Percentiles rank a stretch among this genome's conserved stretches.
Conservation (phyloP, 2,329 filamentous ascomycete genomes). For the Exophiala oligosperma region DNA sequence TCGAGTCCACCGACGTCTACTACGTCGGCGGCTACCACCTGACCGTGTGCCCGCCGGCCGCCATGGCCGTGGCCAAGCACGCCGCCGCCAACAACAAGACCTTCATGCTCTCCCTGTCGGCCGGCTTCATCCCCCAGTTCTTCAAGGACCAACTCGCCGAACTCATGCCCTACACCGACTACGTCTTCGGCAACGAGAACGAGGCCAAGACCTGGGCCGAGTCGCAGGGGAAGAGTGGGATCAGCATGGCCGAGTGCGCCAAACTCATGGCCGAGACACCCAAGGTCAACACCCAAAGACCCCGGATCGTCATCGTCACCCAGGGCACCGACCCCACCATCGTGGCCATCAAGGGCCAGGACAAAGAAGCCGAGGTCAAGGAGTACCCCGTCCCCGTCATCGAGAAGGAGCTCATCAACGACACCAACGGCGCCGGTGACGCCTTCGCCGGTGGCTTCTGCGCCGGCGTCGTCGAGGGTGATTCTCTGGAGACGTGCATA, state of each 20-base stretch:
- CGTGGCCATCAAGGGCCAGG: conserved; percentile 70
- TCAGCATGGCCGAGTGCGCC: conserved; percentile 63
- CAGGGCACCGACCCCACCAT: conserved; percentile 92
- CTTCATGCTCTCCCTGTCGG: conserved; percentile 88
- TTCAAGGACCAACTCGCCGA: conserved; percentile 95
- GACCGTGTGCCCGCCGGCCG: conserved; percentile 90
- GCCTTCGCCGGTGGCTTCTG: conserved; percentile 94
- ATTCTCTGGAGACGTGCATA: conserved; percentile 73
- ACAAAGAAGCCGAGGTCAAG: conserved; percentile 65
- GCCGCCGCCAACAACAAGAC: conserved; percentile 84
- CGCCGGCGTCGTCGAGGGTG: conserved; percentile 83
- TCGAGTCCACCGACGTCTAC: conserved; percentile 83
- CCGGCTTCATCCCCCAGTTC: conserved; percentile 94
- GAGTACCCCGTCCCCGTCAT: conserved; percentile 82
- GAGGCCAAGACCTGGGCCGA: conserved; percentile 88
- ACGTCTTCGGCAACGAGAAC: conserved; percentile 94
- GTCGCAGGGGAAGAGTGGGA: conserved; percentile 73
- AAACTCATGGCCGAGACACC: conserved; percentile 82
- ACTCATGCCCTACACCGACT: conserved; percentile 91
- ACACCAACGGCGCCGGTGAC: conserved; percentile 96
- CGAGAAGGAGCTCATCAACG: conserved; percentile 74
- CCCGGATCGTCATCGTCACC: conserved; percentile 86
- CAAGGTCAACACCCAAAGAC: conserved; percentile 73
- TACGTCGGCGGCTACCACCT: conserved; percentile 97
- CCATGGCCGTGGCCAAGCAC: conserved; percentile 85